Evolutionary conservation across 2,329 filamentous ascomycete genomes (phyloP).

Genomic region (Teratosphaeria zuluensis): DNA sequence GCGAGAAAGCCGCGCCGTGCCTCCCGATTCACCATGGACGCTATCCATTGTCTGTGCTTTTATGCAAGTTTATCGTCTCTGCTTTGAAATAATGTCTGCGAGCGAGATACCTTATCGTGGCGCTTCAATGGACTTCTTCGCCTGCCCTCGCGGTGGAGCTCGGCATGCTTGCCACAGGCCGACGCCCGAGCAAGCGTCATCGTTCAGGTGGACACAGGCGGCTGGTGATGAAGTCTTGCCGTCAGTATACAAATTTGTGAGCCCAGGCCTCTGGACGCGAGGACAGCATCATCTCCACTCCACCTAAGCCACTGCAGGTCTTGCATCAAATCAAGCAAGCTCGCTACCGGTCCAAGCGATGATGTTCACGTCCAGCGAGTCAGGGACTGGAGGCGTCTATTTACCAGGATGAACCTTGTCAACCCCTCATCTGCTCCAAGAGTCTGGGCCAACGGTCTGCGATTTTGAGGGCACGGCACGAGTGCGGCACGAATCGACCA

Average conservation of each 20-base stretch:
- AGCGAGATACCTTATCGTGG: no score
- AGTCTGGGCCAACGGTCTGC: not conserved
- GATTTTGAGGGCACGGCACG: not conserved
- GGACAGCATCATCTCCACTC: not conserved
- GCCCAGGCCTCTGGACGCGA: not conserved
- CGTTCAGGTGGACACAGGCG: no score
- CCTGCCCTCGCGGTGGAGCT: no score
- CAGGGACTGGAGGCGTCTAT: not conserved
- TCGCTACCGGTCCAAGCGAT: not conserved
- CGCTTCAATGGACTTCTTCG: no score
- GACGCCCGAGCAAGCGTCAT: no score
- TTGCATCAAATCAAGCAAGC: not conserved
- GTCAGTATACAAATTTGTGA: not conserved
- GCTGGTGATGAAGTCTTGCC: not conserved
- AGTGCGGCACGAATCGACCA: not conserved
- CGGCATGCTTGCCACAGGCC: no score
- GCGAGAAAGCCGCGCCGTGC: not conserved
- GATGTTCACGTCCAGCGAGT: not conserved
- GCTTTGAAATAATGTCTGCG: no score
- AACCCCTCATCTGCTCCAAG: not conserved
- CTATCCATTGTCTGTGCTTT: not conserved
- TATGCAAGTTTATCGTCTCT: not conserved
- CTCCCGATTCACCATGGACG: not conserved
- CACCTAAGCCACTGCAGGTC: not conserved
- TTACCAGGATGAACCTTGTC: not conserved